A percentile compares a stretch with the other conserved stretches of the same genome.
Evolutionary conservation across 805 yeast genomes (phyloP).

Genomic region (Hanseniaspora valbyensis): DNA sequence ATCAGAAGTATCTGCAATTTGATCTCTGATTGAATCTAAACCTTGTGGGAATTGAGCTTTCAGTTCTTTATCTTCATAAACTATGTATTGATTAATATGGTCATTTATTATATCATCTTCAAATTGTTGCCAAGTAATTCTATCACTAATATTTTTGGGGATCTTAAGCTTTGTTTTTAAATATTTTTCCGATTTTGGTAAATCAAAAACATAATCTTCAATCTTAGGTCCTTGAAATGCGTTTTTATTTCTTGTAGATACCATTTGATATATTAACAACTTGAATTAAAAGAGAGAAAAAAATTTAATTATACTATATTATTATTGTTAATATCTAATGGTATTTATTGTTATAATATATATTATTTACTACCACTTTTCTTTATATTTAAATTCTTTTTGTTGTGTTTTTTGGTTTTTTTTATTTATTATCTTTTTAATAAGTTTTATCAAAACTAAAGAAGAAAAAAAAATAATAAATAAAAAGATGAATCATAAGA

Average conservation of each 20-base stretch:
- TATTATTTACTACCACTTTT: too few species aligned
- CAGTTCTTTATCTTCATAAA: neutral
- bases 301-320: neutral
- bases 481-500: too few species aligned
- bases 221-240: slow-evolving; percentile 7
- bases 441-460: too few species aligned
- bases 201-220: slow-evolving; percentile 3
- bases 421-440: too few species aligned
- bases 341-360: too few species aligned
- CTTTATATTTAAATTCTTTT: too few species aligned
- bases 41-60: neutral
- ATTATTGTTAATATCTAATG: too few species aligned
- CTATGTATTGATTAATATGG: slow-evolving; percentile 1
- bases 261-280: too few species aligned
- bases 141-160: slow-evolving; percentile 9
- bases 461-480: too few species aligned
- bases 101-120: slow-evolving; percentile 7
- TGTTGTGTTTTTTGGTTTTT: too few species aligned
- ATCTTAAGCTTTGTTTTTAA: slow-evolving; percentile 1
- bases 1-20: neutral
- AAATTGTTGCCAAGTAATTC: slow-evolving; percentile 15
- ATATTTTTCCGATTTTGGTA: neutral
- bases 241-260: neutral
- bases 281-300: too few species aligned
- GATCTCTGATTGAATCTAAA: neutral